Evolutionary conservation across 2,329 filamentous ascomycete species (phyloP), one percentile per base, ranked within the genome.

Genomic region (Pseudonectria buxi): DNA sequence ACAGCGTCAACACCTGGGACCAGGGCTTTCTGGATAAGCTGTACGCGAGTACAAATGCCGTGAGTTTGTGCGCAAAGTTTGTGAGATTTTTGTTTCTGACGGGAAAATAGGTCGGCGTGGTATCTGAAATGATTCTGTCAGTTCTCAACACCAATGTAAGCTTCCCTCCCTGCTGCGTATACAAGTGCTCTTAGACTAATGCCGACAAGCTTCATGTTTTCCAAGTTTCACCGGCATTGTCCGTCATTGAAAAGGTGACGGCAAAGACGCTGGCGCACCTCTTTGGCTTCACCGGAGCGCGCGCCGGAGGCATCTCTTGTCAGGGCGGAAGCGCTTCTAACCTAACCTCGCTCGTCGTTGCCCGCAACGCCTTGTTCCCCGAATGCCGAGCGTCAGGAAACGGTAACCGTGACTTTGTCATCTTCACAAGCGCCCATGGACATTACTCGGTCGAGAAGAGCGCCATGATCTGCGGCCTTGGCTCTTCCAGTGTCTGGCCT

Each of bases 1-100:
- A 94, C 61, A 92, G 84, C 54, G 90, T 96, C 55, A 98, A 98
- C 64, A 95, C 90, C n/a, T 96, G 89, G 86, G 85, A 94, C 54
- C 89, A 95, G 62, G 90, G 90, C 10, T 98, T 96, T 62, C 65
- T 96, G 54, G 89, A 95, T 64, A 96, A 98, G 65, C 70, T 96
- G 13, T 96, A 95, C 61, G 78, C 84, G n/a, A 83, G 82, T 45
- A 94, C 86, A 26, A 92, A 92, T 55, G 83, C 90, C 28, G 81
- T 83, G 55, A 41, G 74, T 62, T 12, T 13, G 7, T 25, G 6
- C 11, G 11, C 15, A 27, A 7, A 5, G 15, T 24, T 15, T 24
- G 10, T 16, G 29, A 15, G 2, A 24, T 31, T 14, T 25, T 25
- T 37, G 13, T 30, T 45, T 24, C 51, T 32, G 25, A 36, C 14